Evolutionary conservation across 306 rosid species (phyloP), one percentile per base, ranked within the genome.

Genomic region (Vigna mungo): DNA sequence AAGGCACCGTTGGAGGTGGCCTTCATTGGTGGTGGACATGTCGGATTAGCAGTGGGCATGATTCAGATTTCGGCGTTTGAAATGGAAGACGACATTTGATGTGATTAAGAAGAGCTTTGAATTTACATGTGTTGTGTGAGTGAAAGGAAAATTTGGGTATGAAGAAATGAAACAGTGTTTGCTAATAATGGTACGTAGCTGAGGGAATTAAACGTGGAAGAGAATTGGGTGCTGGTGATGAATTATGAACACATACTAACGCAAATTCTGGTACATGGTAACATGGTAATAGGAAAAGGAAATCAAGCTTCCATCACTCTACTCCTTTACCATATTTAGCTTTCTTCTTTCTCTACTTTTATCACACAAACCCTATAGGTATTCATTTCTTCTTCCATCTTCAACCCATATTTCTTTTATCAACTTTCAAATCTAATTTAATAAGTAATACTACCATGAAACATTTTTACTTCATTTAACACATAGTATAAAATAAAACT

Each of bases 1-100:
- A 90, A 90, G 0, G 87, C 81, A 0, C 92, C 95, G 43, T 88
- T 84, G 23, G 95, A 90, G 1, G 89, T 85, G n/a, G 90, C 92
- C 86, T 85, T 86, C 95, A 88, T 88, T 12, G 90, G 86, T 13
- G 63, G 49, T 0, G 82, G 83, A 82, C 88, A 85, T 36, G 72
- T 61, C 25, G 71, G 1, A 70, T 43, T 7, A 23, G 79, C 54
- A 37, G 75, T 74, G 16, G 72, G 80, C 88, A 85, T 79, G 65
- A 67, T 67, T 51, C 10, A 67, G 9, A 27, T 7, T 65, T 20
- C 7, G 21, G n/a, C 30, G 12, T 67, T 41, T 18, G 56, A 44
- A n/a, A 32, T 16, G 48, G 10, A 34, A 51, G 43, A 68, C 43
- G 23, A 65, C 17, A 56, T 36, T 41, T 41, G 13, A 41, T 41